Base-by-base conservation (phyloP, 768 basidiomycete genomes). In the Pisolithus orientalis region DNA sequence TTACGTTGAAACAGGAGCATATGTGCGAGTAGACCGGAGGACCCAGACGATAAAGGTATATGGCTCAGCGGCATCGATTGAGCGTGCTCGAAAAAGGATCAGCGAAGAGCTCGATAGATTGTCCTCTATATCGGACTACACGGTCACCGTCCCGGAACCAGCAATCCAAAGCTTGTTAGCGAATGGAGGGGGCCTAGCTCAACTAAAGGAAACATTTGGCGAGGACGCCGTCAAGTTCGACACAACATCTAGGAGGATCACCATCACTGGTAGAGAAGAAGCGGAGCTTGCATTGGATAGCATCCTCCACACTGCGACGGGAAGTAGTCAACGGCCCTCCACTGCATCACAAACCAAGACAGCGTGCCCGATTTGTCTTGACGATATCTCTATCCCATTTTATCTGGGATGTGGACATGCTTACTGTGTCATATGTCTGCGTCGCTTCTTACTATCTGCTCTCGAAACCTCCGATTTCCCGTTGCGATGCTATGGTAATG, bases 391-490 rank as follows among this genome's bases (percentile, higher is more conserved):
- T 60, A 72, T n/a, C 79, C 82, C 1, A 57, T 80, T 25, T 70
- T 71, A 44, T 10, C 70, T 90, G 1, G 67, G 65, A 4, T 91
- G 89, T 55, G 80, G 84, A 1, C 88, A 91, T 59, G 53, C 58
- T 0, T 88, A 81, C 74, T 91, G 89, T 60, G 73, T 75, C 16
- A 60, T 72, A 0, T 91, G 89, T 55, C 60, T 90, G 13, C 60
- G 67, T 13, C 70, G 73, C 47, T 86, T 86, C 57, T 70, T 90
- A 29, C 66, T 65, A 13, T 77, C 85, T 1, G 73, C 85, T 1
- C 62, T 76, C 28, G 78, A 82, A 28, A 77, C 72, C 44, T 76
- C 76, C 29, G 69, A 71, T 5, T 84, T 90, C 61, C 87, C 90
- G 3, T 62, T 90, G 32, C 77, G 67, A 5, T 91, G 89, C 58